A percentile compares a stretch with the other conserved stretches of the same genome.
Conservation (phyloP, 78 protist genomes). For the Cavenderia fasciculata region DNA sequence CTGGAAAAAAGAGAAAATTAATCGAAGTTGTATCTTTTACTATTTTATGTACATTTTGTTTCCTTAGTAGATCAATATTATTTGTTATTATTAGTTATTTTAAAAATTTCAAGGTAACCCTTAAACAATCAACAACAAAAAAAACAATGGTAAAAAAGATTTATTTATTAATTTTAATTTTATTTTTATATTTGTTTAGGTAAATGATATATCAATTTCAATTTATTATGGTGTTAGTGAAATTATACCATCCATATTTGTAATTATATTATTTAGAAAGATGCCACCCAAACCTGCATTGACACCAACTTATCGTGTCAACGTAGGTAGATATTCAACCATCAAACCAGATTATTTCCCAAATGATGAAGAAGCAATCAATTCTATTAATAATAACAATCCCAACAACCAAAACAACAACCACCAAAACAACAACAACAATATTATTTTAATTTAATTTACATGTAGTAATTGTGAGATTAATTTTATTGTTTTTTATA, state of each 20-base stretch:
- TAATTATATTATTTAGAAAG: conserved; percentile 44
- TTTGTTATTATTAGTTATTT: conserved; percentile 23
- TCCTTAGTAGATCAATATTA: conserved; percentile 21
- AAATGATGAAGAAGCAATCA: no score
- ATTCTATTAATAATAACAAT: no score
- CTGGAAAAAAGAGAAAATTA: conserved; percentile 25
- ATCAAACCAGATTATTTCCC: conserved; percentile 7
- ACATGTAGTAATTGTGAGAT: no score
- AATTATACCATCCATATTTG: conserved; percentile 27
- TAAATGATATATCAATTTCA: neutral
- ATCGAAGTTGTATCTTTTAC: conserved; percentile 40
- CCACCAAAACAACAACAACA: no score
- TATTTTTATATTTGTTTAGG: no score
- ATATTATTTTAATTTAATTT: no score
- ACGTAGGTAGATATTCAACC: neutral
- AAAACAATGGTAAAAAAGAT: no score
- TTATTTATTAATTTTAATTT: no score
- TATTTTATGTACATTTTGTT: conserved; percentile 27
- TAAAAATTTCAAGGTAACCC: neutral
- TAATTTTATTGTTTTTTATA: no score
- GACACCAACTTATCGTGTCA: neutral
- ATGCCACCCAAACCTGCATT: conserved; percentile 21
- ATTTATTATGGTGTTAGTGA: conserved; percentile 33
- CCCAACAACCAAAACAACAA: no score
- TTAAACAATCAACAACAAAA: neutral